Percentiles rank a stretch among this genome's conserved stretches.
Conservation (phyloP, 2,329 filamentous ascomycete genomes). For the Colletotrichum sp. region DNA sequence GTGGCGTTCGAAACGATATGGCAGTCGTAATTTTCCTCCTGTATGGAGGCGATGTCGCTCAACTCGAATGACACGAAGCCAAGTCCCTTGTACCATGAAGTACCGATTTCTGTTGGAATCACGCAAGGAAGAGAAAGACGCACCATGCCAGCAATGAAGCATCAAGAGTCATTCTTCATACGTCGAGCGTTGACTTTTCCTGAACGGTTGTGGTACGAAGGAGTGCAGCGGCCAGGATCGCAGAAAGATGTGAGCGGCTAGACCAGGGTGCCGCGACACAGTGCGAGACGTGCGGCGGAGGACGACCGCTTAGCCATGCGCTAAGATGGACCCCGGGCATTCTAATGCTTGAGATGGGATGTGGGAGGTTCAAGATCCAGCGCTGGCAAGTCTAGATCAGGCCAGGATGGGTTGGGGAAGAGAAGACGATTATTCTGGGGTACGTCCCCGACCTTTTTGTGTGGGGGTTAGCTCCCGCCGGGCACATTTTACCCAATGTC, state of each 20-base stretch:
- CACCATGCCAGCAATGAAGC: not conserved
- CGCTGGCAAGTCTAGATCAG: not conserved
- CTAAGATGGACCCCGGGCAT: not conserved
- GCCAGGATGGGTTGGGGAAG: not conserved
- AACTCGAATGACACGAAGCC: not conserved
- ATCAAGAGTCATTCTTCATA: not conserved
- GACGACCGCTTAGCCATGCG: not conserved
- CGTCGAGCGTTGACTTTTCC: not conserved
- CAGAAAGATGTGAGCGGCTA: not conserved
- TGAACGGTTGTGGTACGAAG: not conserved
- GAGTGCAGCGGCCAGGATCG: not conserved
- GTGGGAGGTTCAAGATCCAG: not conserved
- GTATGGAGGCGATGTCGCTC: not conserved
- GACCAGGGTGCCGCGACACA: constrained; percentile 7
- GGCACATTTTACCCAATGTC: not conserved
- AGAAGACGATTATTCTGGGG: not conserved
- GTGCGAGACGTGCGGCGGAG: not conserved
- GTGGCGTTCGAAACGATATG: not conserved
- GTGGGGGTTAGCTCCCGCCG: constrained; percentile 10
- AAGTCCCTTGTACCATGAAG: not conserved
- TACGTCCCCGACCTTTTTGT: not conserved
- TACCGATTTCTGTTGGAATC: not conserved
- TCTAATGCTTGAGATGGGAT: not conserved
- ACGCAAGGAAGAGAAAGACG: not conserved
- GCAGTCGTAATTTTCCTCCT: not conserved